Percentiles rank a stretch among this genome's conserved stretches.
phyloP scores from a whole-genome alignment of 768 basidiomycete genomes.

The Mycena indigotica region DNA sequence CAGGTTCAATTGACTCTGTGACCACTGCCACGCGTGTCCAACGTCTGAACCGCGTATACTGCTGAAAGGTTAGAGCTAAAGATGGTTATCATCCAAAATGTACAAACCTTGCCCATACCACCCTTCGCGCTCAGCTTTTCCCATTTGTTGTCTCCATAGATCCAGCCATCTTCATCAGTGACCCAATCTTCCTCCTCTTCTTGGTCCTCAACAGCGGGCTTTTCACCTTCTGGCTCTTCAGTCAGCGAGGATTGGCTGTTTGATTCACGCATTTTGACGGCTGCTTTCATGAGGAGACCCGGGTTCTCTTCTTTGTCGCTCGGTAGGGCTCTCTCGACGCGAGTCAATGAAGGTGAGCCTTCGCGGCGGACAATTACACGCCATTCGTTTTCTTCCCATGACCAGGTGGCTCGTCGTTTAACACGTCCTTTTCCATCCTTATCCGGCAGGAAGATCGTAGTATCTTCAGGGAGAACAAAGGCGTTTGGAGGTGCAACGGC shows the following conservation, averaged over 20 bases:
- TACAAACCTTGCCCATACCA: slow-evolving; percentile 78
- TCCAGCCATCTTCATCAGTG: slow-evolving; percentile 90
- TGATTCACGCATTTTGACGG: slow-evolving; percentile 49
- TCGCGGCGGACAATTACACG: slow-evolving; percentile 68
- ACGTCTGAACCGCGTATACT: slow-evolving; percentile 84
- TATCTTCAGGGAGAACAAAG: slow-evolving; percentile 66
- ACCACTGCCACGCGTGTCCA: slow-evolving; percentile 87
- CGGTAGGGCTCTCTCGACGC: slow-evolving; percentile 67
- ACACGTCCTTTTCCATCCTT: slow-evolving; percentile 49
- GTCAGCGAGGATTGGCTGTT: slow-evolving; percentile 4
- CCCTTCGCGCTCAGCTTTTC: slow-evolving; percentile 73
- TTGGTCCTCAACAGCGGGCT: slow-evolving; percentile 34
- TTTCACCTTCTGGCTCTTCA: slow-evolving; percentile 28
- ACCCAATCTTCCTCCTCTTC: slow-evolving; percentile 51
- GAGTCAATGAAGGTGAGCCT: slow-evolving; percentile 43
- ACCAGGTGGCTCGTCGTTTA: slow-evolving; percentile 80
- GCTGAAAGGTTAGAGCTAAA: slow-evolving; percentile 6
- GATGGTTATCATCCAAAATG: background rate
- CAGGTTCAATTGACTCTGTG: slow-evolving; percentile 67
- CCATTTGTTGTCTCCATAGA: slow-evolving; percentile 96
- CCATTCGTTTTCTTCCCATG: slow-evolving; percentile 94
- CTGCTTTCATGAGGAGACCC: slow-evolving; percentile 56
- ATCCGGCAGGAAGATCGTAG: slow-evolving; percentile 51
- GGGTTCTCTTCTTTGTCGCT: slow-evolving; percentile 47
- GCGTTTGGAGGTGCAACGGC: slow-evolving; percentile 71